Conservation (phyloP, 2,329 filamentous ascomycete genomes). For the Cladosporium phlei region DNA sequence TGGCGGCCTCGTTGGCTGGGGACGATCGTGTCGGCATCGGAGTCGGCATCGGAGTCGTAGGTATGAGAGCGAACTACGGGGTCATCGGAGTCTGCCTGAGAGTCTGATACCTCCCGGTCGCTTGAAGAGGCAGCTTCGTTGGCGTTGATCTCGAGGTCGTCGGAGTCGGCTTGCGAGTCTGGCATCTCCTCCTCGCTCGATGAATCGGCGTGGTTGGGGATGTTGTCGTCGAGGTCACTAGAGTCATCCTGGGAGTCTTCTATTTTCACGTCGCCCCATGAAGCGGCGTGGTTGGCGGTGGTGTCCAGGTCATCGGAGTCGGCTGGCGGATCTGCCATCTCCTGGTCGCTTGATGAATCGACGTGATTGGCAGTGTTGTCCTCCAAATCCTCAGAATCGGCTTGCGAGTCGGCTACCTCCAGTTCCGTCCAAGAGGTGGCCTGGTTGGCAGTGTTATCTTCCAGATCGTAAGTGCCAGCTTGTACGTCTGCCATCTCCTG, state of each 20-base stretch:
- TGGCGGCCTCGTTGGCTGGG: neutral
- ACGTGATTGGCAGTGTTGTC: neutral
- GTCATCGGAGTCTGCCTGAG: constrained; percentile 6
- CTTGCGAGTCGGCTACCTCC: neutral
- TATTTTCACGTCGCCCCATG: neutral
- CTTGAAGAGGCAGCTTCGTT: neutral
- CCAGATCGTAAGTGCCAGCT: constrained; percentile 3
- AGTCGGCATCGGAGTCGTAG: neutral
- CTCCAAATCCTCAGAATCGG: constrained; percentile 6
- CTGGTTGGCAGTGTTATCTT: neutral
- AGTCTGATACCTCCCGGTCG: neutral
- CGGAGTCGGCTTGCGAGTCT: constrained; percentile 4
- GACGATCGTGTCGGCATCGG: too few species aligned
- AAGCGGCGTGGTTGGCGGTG: too few species aligned
- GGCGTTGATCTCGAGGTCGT: neutral
- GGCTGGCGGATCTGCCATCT: neutral
- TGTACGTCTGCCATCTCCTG: neutral
- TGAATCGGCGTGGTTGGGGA: neutral
- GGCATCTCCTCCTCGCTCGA: neutral
- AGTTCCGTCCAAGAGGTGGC: neutral
- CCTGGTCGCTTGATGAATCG: neutral
- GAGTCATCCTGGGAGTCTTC: constrained; percentile 1
- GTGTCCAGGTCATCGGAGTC: constrained; percentile 10
- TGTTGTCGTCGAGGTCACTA: neutral
- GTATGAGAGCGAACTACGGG: neutral